Evolutionary conservation across 108 stramenopile species (phyloP).

Genomic region (Nitzschia putrida): DNA sequence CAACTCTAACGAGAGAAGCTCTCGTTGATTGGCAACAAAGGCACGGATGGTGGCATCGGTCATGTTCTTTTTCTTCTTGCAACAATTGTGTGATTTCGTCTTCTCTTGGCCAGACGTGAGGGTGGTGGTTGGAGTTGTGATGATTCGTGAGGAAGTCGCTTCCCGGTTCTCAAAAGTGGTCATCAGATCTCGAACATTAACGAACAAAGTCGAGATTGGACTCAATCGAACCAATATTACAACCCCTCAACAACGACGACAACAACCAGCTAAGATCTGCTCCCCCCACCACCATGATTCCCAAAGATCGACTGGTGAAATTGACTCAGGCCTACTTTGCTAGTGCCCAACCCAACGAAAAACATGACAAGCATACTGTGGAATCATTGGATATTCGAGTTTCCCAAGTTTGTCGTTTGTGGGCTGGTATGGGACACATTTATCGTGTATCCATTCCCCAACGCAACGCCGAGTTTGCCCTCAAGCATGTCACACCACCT

Average conservation of each 20-base stretch:
- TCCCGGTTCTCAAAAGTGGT: background rate
- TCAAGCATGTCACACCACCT: slow-evolving; percentile 53
- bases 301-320: slow-evolving; percentile 7
- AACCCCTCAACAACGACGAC: background rate
- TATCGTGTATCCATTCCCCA: slow-evolving; percentile 36
- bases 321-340: background rate
- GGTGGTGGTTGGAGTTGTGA: background rate
- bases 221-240: background rate
- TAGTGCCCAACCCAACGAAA: background rate
- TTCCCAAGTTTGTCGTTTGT: slow-evolving; percentile 36
- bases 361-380: background rate
- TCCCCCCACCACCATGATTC: background rate
- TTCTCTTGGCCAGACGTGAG: no score
- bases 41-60: slow-evolving; percentile 47
- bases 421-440: slow-evolving; percentile 79
- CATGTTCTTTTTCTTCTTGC: slow-evolving; percentile 10
- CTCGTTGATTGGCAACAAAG: slow-evolving; percentile 68
- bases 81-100: no score
- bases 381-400: slow-evolving; percentile 2
- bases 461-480: slow-evolving; percentile 34
- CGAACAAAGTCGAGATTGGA: background rate
- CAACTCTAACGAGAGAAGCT: slow-evolving; percentile 68
- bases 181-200: background rate
- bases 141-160: background rate
- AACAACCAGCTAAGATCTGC: background rate